Percentiles rank a stretch among this genome's conserved stretches.
Conservation (phyloP, 176 grass and related monocot genomes). For the Cocos nucifera region DNA sequence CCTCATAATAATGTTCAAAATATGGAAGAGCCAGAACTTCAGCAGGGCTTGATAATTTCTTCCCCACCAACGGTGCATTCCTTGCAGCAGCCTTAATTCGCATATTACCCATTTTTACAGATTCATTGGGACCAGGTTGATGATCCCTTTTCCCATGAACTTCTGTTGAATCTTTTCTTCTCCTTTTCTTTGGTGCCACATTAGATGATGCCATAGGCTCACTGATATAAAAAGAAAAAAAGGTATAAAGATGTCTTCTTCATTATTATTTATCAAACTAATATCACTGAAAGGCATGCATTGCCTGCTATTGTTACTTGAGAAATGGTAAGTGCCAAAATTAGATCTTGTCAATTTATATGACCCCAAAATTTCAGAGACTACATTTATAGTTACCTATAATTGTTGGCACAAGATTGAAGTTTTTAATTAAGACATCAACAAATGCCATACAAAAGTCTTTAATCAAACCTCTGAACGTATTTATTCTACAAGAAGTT, state of each 20-base stretch:
- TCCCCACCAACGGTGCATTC: conserved; percentile 25
- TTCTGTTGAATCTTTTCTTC: conserved; percentile 65
- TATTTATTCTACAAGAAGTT: no score
- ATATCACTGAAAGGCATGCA: no score
- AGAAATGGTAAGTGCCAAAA: no score
- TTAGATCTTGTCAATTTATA: no score
- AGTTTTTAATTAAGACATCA: no score
- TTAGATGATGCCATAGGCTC: conserved; percentile 38
- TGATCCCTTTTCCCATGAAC: conserved; percentile 31
- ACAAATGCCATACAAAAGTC: no score
- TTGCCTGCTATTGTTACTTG: no score
- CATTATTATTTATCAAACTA: no score
- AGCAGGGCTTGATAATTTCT: conserved; percentile 23
- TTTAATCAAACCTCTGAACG: no score
- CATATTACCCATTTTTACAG: conserved; percentile 25
- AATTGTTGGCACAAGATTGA: no score
- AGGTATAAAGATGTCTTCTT: neutral
- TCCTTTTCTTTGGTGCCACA: conserved; percentile 70
- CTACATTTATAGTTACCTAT: no score
- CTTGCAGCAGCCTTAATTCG: conserved; percentile 44
- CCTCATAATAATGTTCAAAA: conserved; percentile 35
- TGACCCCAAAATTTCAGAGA: no score
- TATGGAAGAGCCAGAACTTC: conserved; percentile 20
- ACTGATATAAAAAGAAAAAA: conserved; percentile 34
- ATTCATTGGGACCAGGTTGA: conserved; percentile 33